Evolutionary conservation across 768 basidiomycete genomes (phyloP), one percentile per base, ranked within the genome.

Genomic region (Goffeauzyma gilvescens): DNA sequence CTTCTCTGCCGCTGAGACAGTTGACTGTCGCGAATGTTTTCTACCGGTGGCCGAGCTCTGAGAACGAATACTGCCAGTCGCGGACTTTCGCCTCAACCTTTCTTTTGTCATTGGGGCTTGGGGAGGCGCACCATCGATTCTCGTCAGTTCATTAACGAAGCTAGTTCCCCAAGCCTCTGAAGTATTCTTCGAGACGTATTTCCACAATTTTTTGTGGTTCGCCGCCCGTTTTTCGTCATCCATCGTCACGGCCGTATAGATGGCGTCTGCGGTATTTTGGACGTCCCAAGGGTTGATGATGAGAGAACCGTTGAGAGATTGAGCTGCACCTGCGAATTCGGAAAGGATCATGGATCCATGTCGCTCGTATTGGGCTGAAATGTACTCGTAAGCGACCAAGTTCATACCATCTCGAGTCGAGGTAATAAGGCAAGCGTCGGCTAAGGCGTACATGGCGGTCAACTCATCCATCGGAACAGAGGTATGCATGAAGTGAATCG

Each of bases 401-500:
- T 98, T 98, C 93, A 98, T 98, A 38, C 93, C 93, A 58, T 98
- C 93, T 39, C 93, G 70, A 17, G 93, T 98, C 62, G 78, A 81
- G 17, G 84, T 84, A 46, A 98, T 85, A 41, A 98, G 68, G 61
- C 90, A 96, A 26, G 89, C 90, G 57, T 96, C 93, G 58, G 82
- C 84, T 55, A 95, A 73, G 17, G 90, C 86, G 59, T 96, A 98
- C 42, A 98, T 72, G n/a, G 93, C 93, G 46, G 86, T 89, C 6
- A 98, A 73, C 59, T 98, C 93, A 59, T 93, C 84, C 58, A 95
- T 89, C 0, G 76, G 67, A 41, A 96, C 69, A 50, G 77, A 80
- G 66, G 89, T 89, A 72, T 96, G 90, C 84, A 96, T 85, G 65
- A 93, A 96, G 65, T 96, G 93, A 47, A 98, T 96, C 5, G 93